Evolutionary conservation across 192 early-diverging fungal genomes (phyloP).

Genomic region (Backusella luteola): DNA sequence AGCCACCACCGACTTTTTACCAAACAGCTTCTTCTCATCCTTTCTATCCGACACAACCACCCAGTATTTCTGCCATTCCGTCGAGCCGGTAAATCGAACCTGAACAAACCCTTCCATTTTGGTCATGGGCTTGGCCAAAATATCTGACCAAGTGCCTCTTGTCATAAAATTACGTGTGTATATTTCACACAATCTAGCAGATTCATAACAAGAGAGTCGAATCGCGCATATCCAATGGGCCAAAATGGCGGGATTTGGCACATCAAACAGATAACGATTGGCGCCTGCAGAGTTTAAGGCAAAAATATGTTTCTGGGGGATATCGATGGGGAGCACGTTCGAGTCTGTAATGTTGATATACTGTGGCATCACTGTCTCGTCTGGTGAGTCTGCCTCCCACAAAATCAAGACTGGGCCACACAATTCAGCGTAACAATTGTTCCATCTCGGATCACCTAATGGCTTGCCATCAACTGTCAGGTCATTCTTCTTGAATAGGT

Average conservation of each 20-base stretch:
- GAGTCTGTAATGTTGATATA: slow-evolving; percentile 80
- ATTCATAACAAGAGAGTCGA: slow-evolving; percentile 74
- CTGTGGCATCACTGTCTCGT: slow-evolving; percentile 55
- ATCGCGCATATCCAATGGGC: slow-evolving; percentile 64
- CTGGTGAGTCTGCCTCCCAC: slow-evolving; percentile 44
- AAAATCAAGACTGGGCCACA: slow-evolving; percentile 66
- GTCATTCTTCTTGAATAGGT: slow-evolving; percentile 71
- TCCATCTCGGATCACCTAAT: slow-evolving; percentile 63
- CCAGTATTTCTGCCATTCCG: slow-evolving; percentile 50
- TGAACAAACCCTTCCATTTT: slow-evolving; percentile 57
- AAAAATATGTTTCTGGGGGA: slow-evolving; percentile 55
- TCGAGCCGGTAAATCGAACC: slow-evolving; percentile 49
- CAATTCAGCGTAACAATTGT: slow-evolving; percentile 71
- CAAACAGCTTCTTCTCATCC: slow-evolving; percentile 43
- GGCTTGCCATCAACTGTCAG: slow-evolving; percentile 59
- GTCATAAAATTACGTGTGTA: slow-evolving; percentile 61
- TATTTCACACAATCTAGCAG: slow-evolving; percentile 70
- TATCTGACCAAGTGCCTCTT: slow-evolving; percentile 44
- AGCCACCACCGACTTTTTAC: slow-evolving; percentile 41
- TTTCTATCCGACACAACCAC: slow-evolving; percentile 52
- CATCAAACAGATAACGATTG: slow-evolving; percentile 65
- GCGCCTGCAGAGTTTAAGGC: slow-evolving; percentile 68
- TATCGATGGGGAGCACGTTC: slow-evolving; percentile 56
- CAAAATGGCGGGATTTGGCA: slow-evolving; percentile 51
- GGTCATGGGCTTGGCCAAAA: slow-evolving; percentile 42